Conservation (phyloP, 352 stramenopile genomes). For the Thalassiosira livingstoniorum region DNA sequence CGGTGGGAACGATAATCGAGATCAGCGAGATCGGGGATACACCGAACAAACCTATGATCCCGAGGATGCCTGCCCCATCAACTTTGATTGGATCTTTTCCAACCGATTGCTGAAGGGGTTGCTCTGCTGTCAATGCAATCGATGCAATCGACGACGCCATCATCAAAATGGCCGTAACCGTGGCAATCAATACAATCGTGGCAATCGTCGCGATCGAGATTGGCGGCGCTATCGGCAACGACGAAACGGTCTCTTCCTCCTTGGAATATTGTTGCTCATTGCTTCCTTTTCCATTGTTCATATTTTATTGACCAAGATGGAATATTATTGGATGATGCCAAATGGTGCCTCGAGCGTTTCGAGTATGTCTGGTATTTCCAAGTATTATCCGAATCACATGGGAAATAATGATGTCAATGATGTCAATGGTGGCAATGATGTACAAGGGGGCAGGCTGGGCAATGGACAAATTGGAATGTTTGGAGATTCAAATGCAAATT, state of each 20-base stretch:
- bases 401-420: too few relatives aligned
- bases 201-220: not conserved
- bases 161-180: not conserved
- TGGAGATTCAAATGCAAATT: not conserved
- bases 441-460: not conserved
- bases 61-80: conserved; percentile 14
- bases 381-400: too few relatives aligned
- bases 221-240: not conserved
- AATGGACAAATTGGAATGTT: too few relatives aligned
- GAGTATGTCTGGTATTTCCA: too few relatives aligned
- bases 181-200: too few relatives aligned
- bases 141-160: not conserved
- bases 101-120: not conserved
- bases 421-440: too few relatives aligned
- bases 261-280: not conserved
- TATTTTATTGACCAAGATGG: too few relatives aligned
- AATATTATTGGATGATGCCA: too few relatives aligned
- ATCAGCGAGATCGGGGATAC: not conserved
- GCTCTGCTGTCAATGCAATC: not conserved
- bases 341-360: too few relatives aligned
- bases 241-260: not conserved
- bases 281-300: too few relatives aligned
- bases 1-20: not conserved
- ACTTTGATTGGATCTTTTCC: conserved; percentile 8
- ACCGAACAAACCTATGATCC: not conserved